Evolutionary conservation across 306 rosid genomes (phyloP).

Genomic region (peach (Prunus persica)): Prunus_persica_NCBIv2 NC_034013.1:17351501-17352000

Average conservation of each 20-base stretch:
- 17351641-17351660: constrained; percentile 9
- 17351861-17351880: constrained; percentile 47
- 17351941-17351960: constrained; percentile 73
- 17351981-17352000: constrained; percentile 64
- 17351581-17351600: constrained; percentile 15
- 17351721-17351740: constrained; percentile 49
- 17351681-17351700: too few relatives aligned
- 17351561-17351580: constrained; percentile 8
- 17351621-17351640: constrained; percentile 10
- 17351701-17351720: constrained; percentile 15
- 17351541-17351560: background rate
- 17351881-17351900: constrained; percentile 50
- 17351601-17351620: constrained; percentile 34
- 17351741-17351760: constrained; percentile 35
- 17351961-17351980: constrained; percentile 50
- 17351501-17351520: background rate
- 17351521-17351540: background rate
- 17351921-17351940: constrained; percentile 68
- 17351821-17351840: constrained; percentile 47
- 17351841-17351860: constrained; percentile 30
- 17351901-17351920: constrained; percentile 67
- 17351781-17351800: constrained; percentile 42
- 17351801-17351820: constrained; percentile 41
- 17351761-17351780: constrained; percentile 43
- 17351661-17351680: background rate